Evolutionary conservation across 148 eudicot species (phyloP), one percentile per base, ranked within the genome.

Genomic region (Amaranthus hypochondriacus): DNA sequence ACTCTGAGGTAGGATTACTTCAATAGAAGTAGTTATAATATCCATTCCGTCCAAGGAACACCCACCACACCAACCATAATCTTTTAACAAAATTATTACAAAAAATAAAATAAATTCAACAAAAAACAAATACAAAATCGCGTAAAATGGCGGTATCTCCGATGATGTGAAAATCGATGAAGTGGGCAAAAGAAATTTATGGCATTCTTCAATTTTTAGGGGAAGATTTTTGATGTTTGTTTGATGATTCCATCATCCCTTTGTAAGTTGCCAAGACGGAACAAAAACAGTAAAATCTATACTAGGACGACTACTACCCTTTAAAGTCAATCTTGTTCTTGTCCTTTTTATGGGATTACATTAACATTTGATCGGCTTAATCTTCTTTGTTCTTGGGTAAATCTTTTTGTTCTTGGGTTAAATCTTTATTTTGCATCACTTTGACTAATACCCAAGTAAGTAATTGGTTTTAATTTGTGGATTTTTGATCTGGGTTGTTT

Each of bases 91-190:
- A 48, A 6, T 43, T 21, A 60, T 47, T 15, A 3, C 7, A 46
- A 18, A 71, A 43, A 57, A 57, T 14, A 15, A 7, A 71, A 56
- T 28, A 46, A 2, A 28, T 28, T 28, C 39, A 28, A 28, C 39
- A 28, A 28, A 28, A 28, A 28, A 28, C 39, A 28, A 28, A 28
- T 28, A 28, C 39, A 50, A 42, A 51, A 57, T 70, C 48, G 6
- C 28, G 9, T 47, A 56, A 43, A 46, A 53, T 71, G 74, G 64
- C 74, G 74, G 74, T 47, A 71, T 71, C 63, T 71, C 64, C 74
- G 48, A 71, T 58, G 74, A 60, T 48, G 55, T 44, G 2, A 68
- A 52, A 10, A 51, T 47, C 48, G 6, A 47, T 14, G 7, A 49
- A 50, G 6, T 18, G 7, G 51, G 56, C 2, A 67, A 67, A 68